These are phyloP conservation scores for Mycena pura DNA, from an alignment of 768 basidiomycete species.

Conservation along the genomic window DNA sequence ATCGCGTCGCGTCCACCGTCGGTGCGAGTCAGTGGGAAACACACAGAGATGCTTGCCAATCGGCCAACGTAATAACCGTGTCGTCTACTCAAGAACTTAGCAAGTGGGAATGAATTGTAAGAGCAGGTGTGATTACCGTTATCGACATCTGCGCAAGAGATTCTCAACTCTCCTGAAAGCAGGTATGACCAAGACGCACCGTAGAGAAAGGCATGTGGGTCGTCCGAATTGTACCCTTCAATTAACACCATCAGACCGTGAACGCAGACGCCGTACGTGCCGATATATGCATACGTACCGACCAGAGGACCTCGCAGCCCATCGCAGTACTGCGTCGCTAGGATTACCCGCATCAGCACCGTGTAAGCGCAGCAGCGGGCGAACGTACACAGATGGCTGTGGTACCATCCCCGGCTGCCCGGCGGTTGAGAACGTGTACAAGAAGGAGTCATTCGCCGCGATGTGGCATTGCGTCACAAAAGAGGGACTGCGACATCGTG, in stretches of 20 bases:
- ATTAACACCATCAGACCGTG: background rate
- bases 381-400: conserved; percentile 10
- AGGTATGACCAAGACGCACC: background rate
- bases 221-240: conserved; percentile 41
- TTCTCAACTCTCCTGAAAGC: background rate
- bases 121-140: background rate
- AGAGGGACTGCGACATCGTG: conserved; percentile 23
- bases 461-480: conserved; percentile 46
- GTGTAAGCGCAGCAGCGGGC: no score
- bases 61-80: conserved; percentile 38
- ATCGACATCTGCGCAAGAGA: conserved; percentile 2
- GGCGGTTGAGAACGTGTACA: conserved; percentile 38
- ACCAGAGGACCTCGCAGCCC: conserved; percentile 51
- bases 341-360: no score
- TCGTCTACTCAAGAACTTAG: background rate
- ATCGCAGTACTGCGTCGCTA: conserved; percentile 49
- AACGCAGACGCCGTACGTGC: background rate
- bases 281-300: background rate
- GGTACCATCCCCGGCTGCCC: conserved; percentile 34
- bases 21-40: background rate
- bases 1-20: no score
- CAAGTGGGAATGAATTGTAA: background rate
- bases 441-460: conserved; percentile 36
- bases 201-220: conserved; percentile 34
- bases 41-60: conserved; percentile 32